Evolutionary conservation across 345 rosid genomes (phyloP).

Genomic region (Toxicodendron radicans): DNA sequence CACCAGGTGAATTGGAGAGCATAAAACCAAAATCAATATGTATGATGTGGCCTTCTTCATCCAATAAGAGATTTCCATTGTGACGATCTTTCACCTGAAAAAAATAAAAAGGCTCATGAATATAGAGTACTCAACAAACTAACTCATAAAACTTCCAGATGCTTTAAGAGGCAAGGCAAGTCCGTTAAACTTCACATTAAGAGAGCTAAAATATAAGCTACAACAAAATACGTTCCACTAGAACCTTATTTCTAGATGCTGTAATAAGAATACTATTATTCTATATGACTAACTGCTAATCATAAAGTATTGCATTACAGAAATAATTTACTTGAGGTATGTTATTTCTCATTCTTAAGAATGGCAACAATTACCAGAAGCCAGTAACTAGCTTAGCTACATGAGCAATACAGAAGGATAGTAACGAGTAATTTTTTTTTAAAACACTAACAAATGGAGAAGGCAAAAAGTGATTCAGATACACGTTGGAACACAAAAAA

Average conservation of each 20-base stretch:
- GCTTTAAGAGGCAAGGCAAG: background rate
- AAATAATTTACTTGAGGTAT: background rate
- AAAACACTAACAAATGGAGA: background rate
- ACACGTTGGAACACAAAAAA: background rate
- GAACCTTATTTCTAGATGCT: background rate
- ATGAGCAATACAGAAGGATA: background rate
- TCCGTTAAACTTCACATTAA: background rate
- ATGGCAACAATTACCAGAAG: background rate
- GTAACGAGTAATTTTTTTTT: too few relatives aligned
- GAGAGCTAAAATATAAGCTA: background rate
- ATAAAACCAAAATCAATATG: slow-evolving; percentile 99
- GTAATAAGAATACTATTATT: background rate
- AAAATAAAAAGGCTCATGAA: background rate
- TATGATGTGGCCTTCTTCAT: slow-evolving; percentile 98
- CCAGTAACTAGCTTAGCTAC: background rate
- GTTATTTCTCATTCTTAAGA: background rate
- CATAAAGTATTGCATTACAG: background rate
- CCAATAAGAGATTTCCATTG: slow-evolving; percentile 92
- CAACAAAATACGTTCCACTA: background rate
- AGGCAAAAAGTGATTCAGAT: background rate
- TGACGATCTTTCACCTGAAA: slow-evolving; percentile 90
- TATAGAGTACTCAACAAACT: background rate
- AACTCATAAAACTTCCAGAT: background rate
- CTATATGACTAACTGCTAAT: background rate
- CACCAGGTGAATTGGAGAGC: slow-evolving; percentile 99